Conservation (phyloP, 169 alveolate species). For the Plasmodium vivax region DNA sequence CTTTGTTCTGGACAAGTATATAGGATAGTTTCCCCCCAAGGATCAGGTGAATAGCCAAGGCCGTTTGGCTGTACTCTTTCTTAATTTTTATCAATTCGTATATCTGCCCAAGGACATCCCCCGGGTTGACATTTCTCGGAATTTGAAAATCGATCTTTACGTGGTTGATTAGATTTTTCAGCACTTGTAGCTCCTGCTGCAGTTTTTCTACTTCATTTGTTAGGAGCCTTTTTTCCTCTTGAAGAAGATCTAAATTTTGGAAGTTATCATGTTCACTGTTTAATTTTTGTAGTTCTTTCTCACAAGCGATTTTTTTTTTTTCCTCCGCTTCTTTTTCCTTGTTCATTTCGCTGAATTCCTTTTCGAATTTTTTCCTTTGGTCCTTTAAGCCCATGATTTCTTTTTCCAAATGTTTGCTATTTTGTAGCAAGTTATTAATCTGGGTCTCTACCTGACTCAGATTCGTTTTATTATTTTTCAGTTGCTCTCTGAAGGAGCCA, state of each 20-base stretch:
- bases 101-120: slow-evolving; percentile 79
- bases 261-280: slow-evolving; percentile 49
- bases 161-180: slow-evolving; percentile 43
- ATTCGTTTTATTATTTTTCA: slow-evolving; percentile 66
- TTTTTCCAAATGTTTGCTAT: slow-evolving; percentile 70
- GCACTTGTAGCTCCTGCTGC: slow-evolving; percentile 28
- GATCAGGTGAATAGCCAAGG: slow-evolving; percentile 81
- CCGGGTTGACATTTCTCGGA: slow-evolving; percentile 36
- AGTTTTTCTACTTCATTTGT: slow-evolving; percentile 64
- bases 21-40: slow-evolving; percentile 79
- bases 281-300: slow-evolving; percentile 73
- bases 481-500: slow-evolving; percentile 79
- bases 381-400: slow-evolving; percentile 68
- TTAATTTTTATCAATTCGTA: slow-evolving; percentile 78
- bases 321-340: slow-evolving; percentile 77
- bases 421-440: slow-evolving; percentile 65
- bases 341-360: slow-evolving; percentile 72
- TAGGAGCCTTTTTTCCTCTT: slow-evolving; percentile 68
- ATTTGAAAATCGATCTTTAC: slow-evolving; percentile 35
- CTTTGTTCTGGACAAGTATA: slow-evolving; percentile 78
- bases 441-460: slow-evolving; percentile 65
- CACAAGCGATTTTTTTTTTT: slow-evolving; percentile 73
- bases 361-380: slow-evolving; percentile 75
- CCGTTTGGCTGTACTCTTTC: slow-evolving; percentile 64
- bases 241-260: slow-evolving; percentile 48